These are phyloP conservation scores for Pinus tabuliformis DNA, from an alignment of 75 land plant species.

Conservation along the genomic window DNA sequence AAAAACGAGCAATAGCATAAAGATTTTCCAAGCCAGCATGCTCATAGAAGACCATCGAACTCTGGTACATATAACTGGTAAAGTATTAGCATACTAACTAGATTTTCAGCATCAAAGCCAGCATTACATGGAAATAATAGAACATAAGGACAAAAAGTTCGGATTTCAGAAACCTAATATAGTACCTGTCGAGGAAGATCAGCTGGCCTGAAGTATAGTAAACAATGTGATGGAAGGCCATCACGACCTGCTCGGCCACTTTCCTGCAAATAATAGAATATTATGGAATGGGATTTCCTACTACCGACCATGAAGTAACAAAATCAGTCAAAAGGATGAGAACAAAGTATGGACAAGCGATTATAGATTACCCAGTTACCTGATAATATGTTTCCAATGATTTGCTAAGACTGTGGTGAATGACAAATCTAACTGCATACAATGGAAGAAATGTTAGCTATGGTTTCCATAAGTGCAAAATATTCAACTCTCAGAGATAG, in stretches of 20 bases:
- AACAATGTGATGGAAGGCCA: slow-evolving; percentile 94
- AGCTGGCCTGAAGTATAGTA: slow-evolving; percentile 82
- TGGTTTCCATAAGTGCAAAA: not conserved
- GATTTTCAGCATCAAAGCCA: not conserved
- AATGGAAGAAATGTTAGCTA: not conserved
- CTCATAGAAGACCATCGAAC: slow-evolving; percentile 98
- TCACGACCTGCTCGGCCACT: slow-evolving; percentile 99
- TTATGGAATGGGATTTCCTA: not conserved
- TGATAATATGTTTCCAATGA: slow-evolving; percentile 99
- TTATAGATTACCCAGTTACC: slow-evolving; percentile 34
- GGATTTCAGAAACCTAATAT: not conserved
- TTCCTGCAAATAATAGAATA: slow-evolving; percentile 48
- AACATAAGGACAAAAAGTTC: not conserved
- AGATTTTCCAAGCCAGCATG: slow-evolving; percentile 88
- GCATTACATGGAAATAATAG: not conserved
- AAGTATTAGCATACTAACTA: not conserved
- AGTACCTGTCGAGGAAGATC: slow-evolving; percentile 97
- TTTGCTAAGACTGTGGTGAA: slow-evolving; percentile 97
- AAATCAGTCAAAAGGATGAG: not conserved
- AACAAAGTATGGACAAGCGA: not conserved
- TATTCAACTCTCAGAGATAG: not conserved
- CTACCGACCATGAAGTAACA: not conserved
- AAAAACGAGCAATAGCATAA: slow-evolving; percentile 85
- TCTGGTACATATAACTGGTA: slow-evolving; percentile 38
- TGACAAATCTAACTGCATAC: slow-evolving; percentile 89